Evolutionary conservation across 1,139 yeast genomes (phyloP).

Genomic region (Oligophagozyma castellii): DNA sequence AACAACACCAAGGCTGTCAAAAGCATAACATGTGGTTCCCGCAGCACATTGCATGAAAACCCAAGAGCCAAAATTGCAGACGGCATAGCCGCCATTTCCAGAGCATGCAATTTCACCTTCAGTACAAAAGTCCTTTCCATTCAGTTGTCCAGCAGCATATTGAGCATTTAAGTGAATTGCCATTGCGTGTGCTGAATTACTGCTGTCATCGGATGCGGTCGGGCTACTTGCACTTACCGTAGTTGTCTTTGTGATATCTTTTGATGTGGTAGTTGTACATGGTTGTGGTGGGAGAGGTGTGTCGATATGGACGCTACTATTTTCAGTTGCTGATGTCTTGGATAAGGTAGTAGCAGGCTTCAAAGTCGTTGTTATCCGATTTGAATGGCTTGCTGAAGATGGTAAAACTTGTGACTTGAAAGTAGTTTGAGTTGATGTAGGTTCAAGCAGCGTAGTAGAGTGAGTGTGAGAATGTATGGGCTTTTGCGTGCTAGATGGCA

Average conservation of each 20-base stretch:
- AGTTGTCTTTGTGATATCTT: conserved; percentile 8
- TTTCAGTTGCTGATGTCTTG: conserved; percentile 2
- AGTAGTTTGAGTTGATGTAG: background rate
- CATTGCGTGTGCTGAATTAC: conserved; percentile 26
- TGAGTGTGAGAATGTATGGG: too few species aligned
- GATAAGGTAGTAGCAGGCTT: background rate
- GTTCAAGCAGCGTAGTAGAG: background rate
- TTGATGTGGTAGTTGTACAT: conserved; percentile 6
- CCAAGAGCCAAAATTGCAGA: conserved; percentile 45
- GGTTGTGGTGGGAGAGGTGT: conserved; percentile 5
- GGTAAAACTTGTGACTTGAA: background rate
- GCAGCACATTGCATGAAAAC: conserved; percentile 39
- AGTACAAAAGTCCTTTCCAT: conserved; percentile 26
- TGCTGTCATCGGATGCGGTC: conserved; percentile 6
- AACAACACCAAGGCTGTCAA: conserved; percentile 27
- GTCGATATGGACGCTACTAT: conserved; percentile 2
- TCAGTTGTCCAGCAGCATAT: conserved; percentile 21
- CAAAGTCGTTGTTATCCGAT: background rate
- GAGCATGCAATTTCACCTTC: conserved; percentile 39
- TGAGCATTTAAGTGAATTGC: conserved; percentile 30
- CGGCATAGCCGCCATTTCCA: conserved; percentile 34
- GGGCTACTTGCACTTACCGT: conserved; percentile 8
- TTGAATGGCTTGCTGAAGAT: background rate
- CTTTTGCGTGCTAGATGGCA: background rate
- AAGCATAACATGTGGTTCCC: conserved; percentile 47